Base-by-base conservation (phyloP, 306 rosid species). In the Casuarina equisetifolia region DNA sequence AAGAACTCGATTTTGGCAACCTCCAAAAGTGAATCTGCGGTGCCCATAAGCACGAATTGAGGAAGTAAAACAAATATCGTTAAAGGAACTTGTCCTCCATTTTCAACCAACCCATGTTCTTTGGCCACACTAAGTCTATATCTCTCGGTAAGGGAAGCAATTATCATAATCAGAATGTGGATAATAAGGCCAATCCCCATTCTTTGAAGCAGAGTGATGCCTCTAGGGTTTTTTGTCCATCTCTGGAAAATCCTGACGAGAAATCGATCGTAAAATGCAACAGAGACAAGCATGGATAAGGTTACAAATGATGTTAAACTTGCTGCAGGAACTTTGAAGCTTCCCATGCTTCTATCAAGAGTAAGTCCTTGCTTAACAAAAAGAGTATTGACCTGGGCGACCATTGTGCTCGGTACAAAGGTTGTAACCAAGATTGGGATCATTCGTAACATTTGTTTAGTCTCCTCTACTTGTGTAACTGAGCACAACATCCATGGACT, bases 301-400 rank as follows among this genome's bases (percentile, higher is more conserved):
- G 97, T 92, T 49, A 92, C 92, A 40, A 95, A 95, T 69, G 81
- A 86, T 1, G 76, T 73, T 3, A 95, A 89, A 77, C 97, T 91
- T 11, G 97, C 99, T 0, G 97, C 88, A 3, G 99, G 99, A 70
- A 95, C 90, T 42, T 84, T 69, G 76, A 92, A 92, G 67, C 64
- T 36, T 35, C 97, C 97, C 5, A 95, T 44, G 76, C 72, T 73
- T 81, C 97, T 74, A 70, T 92, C 86, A 4, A 95, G 86, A 44
- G 99, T 95, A 46, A 92, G 91, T 62, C 99, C 97, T 87, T 95
- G 99, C 83, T 88, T 95, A 76, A 95, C 85, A 80, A 92, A 95
- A 7, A 95, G 85, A 43, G 99, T 95, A 82, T 89, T 80, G 71
- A 86, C 69, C 43, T 92, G 97, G 57, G 98, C 98, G 80, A 89